Conservation (phyloP, 805 yeast species). For the Lipomyces spencermartinsiae region DNA sequence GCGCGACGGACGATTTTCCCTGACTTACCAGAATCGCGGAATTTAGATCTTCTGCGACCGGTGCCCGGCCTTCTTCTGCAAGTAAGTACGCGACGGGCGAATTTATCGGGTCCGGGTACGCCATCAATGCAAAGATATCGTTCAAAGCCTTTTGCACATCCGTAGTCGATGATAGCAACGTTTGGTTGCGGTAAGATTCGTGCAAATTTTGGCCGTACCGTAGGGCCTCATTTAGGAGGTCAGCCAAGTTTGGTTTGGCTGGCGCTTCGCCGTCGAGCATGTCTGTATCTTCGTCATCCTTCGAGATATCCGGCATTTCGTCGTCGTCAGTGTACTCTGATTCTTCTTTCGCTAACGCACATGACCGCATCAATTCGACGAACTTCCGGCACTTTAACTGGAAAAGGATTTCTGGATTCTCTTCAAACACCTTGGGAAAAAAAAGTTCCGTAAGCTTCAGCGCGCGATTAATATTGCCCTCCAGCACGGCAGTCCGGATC, state of each 20-base stretch:
- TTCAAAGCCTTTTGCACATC: slow-evolving; percentile 51
- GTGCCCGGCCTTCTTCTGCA: slow-evolving; percentile 48
- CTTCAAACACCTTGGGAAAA: slow-evolving; percentile 51
- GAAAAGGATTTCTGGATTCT: slow-evolving; percentile 49
- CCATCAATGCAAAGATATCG: slow-evolving; percentile 58
- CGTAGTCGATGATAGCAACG: slow-evolving; percentile 39
- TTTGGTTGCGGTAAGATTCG: slow-evolving; percentile 42
- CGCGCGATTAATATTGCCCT: slow-evolving; percentile 56
- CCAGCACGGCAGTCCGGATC: slow-evolving; percentile 52
- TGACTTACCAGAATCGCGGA: slow-evolving; percentile 52
- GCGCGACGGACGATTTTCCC: slow-evolving; percentile 54
- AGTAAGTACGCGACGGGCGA: slow-evolving; percentile 50
- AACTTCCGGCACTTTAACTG: slow-evolving; percentile 54
- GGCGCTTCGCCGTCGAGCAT: neutral
- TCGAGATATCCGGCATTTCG: slow-evolving; percentile 27
- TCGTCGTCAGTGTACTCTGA: slow-evolving; percentile 22
- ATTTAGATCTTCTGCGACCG: slow-evolving; percentile 53
- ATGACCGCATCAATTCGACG: slow-evolving; percentile 49
- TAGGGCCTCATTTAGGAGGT: slow-evolving; percentile 48
- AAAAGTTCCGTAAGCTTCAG: slow-evolving; percentile 48
- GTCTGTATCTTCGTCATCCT: slow-evolving; percentile 13
- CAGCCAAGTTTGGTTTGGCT: slow-evolving; percentile 10
- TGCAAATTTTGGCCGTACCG: slow-evolving; percentile 51
- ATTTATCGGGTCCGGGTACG: slow-evolving; percentile 56
- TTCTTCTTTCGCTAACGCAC: slow-evolving; percentile 28